phyloP scores from a whole-genome alignment of 1,284 basidiomycete species.

The Trichosporon coremiiforme region DNA sequence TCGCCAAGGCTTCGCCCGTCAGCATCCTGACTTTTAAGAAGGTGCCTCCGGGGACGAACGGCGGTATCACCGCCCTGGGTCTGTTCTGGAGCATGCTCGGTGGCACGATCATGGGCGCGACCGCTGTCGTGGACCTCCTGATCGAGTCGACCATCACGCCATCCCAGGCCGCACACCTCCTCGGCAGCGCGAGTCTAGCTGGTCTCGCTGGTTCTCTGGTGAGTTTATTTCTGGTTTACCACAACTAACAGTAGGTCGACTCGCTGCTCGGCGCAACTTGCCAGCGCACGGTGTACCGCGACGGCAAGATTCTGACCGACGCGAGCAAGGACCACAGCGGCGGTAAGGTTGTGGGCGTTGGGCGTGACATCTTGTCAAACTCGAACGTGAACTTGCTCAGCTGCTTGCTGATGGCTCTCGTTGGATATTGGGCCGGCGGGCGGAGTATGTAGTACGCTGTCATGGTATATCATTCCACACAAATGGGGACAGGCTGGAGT shows the following conservation, averaged over 20 bases:
- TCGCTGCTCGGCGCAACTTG: conserved; percentile 84
- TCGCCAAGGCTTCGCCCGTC: conserved; percentile 67
- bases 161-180: not conserved
- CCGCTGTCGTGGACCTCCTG: conserved; percentile 64
- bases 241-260: conserved; percentile 62
- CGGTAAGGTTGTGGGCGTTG: conserved; percentile 64
- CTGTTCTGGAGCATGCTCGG: conserved; percentile 73
- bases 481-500: no score
- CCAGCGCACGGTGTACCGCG: conserved; percentile 74
- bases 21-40: conserved; percentile 71
- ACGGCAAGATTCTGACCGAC: conserved; percentile 70
- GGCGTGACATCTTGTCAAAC: conserved; percentile 73
- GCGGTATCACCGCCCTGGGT: conserved; percentile 75
- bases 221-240: conserved; percentile 40
- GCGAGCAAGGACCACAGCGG: conserved; percentile 49
- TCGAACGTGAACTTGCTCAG: conserved; percentile 49
- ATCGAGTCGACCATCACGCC: conserved; percentile 57
- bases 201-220: conserved; percentile 78
- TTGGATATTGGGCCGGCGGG: conserved; percentile 41
- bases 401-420: conserved; percentile 38
- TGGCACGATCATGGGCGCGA: conserved; percentile 70
- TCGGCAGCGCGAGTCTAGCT: conserved; percentile 48
- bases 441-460: not conserved
- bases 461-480: not conserved
- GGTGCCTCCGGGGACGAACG: conserved; percentile 90